Base-by-base conservation (phyloP, 441 rosid genomes). In the Syzygium syzygioides region DNA sequence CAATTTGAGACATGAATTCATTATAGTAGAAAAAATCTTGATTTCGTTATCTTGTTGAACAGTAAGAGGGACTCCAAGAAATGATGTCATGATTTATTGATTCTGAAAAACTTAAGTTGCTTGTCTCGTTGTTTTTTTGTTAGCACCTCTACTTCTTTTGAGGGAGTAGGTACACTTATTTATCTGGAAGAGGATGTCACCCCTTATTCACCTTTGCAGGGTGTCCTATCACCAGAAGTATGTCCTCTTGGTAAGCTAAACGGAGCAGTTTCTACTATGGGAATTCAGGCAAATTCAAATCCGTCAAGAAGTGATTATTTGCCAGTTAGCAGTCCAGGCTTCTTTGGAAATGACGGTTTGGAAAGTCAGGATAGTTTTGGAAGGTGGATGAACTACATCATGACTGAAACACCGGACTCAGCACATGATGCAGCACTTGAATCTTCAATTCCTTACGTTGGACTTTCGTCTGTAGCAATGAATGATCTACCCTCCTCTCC, bases 361-460 rank as follows among this genome's bases (percentile, higher is more conserved):
- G 95, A 94, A 90, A 96, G 94, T 92, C 98, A 96, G 93, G 99
- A 96, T 87, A 96, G 98, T 94, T 95, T 97, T 92, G 98, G 99
- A 88, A 95, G 87, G 91, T 98, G 99, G 99, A 92, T 98, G 85
- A 91, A 94, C 93, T 87, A 56, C 87, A 88, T 96, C 87, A 90
- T 97, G 89, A 91, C 93, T 37, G 95, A 93, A 89, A 91, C 98
- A 86, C 91, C 95, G 5, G 93, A 93, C 79, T 92, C 98, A 66
- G 92, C 91, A 87, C 95, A 93, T 86, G 94, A 93, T 86, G 90
- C 93, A 88, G 89, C 89, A 68, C 91, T 89, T 90, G 96, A 93
- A 84, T 89, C 97, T 87, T 91, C 95, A 48, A 76, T 83, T 90
- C 89, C 97, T 84, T 91, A 91, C 89, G 94, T 94, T 80, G 89